Percentiles rank a stretch among this genome's conserved stretches.
These are phyloP conservation scores for Aspergillus sparsus DNA, from an alignment of 495 filamentous ascomycete genomes.

Conservation along the genomic window DNA sequence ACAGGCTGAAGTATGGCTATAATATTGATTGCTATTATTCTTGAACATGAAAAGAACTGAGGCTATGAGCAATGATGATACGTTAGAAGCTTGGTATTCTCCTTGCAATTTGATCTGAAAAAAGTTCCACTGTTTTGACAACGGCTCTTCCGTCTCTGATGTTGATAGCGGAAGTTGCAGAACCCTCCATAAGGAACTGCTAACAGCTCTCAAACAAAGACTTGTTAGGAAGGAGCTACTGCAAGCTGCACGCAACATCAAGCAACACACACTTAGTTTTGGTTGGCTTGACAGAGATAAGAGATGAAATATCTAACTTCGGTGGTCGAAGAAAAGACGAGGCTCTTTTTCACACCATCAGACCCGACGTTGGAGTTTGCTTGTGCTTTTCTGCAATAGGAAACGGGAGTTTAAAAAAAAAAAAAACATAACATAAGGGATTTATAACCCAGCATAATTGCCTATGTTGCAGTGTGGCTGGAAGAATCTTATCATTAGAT, in stretches of 20 bases:
- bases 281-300: neutral
- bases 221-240: neutral
- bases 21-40: slow-evolving; percentile 4
- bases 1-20: no score
- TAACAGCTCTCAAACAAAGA: neutral
- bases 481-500: slow-evolving; percentile 21
- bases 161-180: neutral
- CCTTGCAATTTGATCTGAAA: neutral
- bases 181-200: neutral
- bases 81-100: neutral
- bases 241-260: slow-evolving; percentile 11
- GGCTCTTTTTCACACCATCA: slow-evolving; percentile 4
- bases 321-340: neutral
- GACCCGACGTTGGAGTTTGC: slow-evolving; percentile 8
- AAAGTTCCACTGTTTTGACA: neutral
- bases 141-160: neutral
- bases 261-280: slow-evolving; percentile 3
- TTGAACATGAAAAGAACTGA: neutral
- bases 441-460: slow-evolving; percentile 1
- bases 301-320: neutral
- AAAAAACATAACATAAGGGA: neutral
- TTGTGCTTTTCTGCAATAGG: slow-evolving; percentile 16
- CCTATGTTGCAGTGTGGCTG: slow-evolving; percentile 19
- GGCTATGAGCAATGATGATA: neutral
- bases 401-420: slow-evolving; percentile 6